Evolutionary conservation across 2,329 filamentous ascomycete species (phyloP), one percentile per base, ranked within the genome.

Genomic region (Ophiocordyceps unilateralis): DNA sequence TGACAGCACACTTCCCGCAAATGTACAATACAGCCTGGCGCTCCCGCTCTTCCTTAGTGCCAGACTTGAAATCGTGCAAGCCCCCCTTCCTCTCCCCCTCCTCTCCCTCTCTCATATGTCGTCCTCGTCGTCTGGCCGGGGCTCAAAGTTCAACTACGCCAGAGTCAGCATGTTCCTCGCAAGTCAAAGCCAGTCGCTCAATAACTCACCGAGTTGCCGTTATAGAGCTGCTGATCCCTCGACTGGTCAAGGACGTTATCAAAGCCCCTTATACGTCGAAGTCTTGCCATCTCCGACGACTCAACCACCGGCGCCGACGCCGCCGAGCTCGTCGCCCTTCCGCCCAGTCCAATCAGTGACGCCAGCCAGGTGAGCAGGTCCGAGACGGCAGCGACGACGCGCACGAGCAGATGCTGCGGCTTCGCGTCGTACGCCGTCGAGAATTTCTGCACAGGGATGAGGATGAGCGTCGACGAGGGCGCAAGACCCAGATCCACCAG

Each of bases 381-480:
- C 6, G 59, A 19, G 20, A 65, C 44, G 43, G 55, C 46, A 1
- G 43, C 47, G n/a, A 65, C 42, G 10, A 63, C 40, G 34, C 51
- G 51, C 37, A 54, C 53, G 6, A 61, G 41, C 22, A 58, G 26
- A 8, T 50, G 51, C 19, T 49, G 48, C 2, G 46, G 65, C 6
- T 45, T 44, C 0, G 48, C 53, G 15, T 51, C 52, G 46, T 70
- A 72, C 0, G 69, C 70, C 1, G 57, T 52, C 1, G 62, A 54
- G 44, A 60, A 65, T 17, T 57, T 62, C 30, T 70, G 67, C 2
- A 86, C 72, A 0, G 85, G 85, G 1, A 89, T 72, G 40, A 95
- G 73, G 10, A 95, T 78, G 3, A 95, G 67, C 0, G 85, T 96
- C 1, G 86, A 83, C 5, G 78, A 87, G 0, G 88, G 87, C 1